phyloP scores from a whole-genome alignment of 2,329 filamentous ascomycete genomes.

The Ophiostoma novo-ulmi region DNA sequence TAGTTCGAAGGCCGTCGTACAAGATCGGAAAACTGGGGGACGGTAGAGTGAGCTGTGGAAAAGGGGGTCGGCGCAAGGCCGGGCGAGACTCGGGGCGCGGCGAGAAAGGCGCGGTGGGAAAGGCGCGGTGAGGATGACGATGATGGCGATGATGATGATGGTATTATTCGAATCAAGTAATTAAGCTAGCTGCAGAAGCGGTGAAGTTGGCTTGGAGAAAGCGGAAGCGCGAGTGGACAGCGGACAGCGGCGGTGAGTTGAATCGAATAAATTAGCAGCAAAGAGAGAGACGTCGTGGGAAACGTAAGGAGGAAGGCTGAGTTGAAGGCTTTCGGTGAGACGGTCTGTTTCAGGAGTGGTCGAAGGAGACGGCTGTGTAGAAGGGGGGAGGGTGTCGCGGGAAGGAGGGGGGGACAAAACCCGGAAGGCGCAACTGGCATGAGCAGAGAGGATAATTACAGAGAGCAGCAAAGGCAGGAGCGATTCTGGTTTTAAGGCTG shows the following conservation, averaged over 20 bases:
- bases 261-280: neutral
- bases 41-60: neutral
- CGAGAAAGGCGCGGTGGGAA: neutral
- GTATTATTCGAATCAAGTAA: neutral
- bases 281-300: conserved; percentile 5
- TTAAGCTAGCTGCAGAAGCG: conserved; percentile 5
- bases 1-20: neutral
- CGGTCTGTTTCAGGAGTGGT: conserved; percentile 25
- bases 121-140: neutral
- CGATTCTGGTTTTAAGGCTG: conserved; percentile 22
- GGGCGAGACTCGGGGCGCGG: neutral
- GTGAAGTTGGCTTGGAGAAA: neutral
- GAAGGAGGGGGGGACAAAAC: conserved; percentile 10
- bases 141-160: neutral
- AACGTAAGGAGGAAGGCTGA: conserved; percentile 1
- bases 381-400: conserved; percentile 1
- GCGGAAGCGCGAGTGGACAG: neutral
- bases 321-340: conserved; percentile 18
- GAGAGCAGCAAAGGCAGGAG: neutral
- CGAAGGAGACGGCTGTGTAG: conserved; percentile 17
- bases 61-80: neutral
- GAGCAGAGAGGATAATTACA: neutral
- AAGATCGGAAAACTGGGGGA: neutral
- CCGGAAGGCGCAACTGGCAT: conserved; percentile 13
- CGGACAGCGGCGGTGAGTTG: neutral